Evolutionary conservation across 2,329 filamentous ascomycete genomes (phyloP).

Genomic region (Acarospora socialis): DNA sequence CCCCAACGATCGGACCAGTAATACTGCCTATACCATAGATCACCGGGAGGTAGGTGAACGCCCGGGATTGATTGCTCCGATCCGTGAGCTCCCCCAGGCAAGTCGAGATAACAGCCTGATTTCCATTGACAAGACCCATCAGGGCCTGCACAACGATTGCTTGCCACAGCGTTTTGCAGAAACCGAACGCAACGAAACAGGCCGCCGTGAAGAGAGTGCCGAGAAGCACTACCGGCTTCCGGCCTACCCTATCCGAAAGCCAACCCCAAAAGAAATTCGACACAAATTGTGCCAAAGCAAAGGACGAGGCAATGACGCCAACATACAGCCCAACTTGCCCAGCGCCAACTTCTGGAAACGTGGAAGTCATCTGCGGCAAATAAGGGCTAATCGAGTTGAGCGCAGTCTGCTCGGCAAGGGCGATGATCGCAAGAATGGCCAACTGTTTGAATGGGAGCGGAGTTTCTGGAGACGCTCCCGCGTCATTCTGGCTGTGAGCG

Average conservation of each 20-base stretch:
- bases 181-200: slow-evolving; percentile 77
- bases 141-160: slow-evolving; percentile 70
- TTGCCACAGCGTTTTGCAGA: slow-evolving; percentile 71
- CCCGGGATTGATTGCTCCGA: slow-evolving; percentile 80
- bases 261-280: slow-evolving; percentile 91
- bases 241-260: slow-evolving; percentile 61
- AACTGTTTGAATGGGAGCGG: slow-evolving; percentile 76
- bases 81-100: slow-evolving; percentile 92
- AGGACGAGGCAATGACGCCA: slow-evolving; percentile 75
- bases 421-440: slow-evolving; percentile 70
- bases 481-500: slow-evolving; percentile 19
- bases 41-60: slow-evolving; percentile 87
- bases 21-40: slow-evolving; percentile 94
- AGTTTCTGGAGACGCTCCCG: slow-evolving; percentile 37
- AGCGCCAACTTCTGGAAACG: slow-evolving; percentile 64
- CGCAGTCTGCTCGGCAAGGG: slow-evolving; percentile 86
- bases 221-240: slow-evolving; percentile 67
- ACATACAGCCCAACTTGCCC: slow-evolving; percentile 72
- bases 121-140: slow-evolving; percentile 91
- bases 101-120: slow-evolving; percentile 85
- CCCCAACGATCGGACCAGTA: slow-evolving; percentile 82
- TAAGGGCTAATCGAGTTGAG: slow-evolving; percentile 95
- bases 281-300: slow-evolving; percentile 80
- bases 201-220: slow-evolving; percentile 70
- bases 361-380: slow-evolving; percentile 77